Conservation (phyloP, 139 green algal genomes). For the Chlamydomonas eustigma region DNA sequence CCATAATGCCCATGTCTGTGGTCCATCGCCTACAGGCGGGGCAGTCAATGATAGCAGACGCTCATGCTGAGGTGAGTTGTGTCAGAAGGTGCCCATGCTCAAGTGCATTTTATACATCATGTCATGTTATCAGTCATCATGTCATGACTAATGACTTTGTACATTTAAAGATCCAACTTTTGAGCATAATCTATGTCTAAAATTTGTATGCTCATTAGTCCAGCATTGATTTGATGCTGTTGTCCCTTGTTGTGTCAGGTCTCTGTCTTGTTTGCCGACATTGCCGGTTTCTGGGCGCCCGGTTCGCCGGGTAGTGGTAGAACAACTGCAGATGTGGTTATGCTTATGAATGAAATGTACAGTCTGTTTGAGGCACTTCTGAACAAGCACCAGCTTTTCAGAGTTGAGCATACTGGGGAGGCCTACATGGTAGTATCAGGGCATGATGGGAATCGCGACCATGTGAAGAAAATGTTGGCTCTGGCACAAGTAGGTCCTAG, state of each 20-base stretch:
- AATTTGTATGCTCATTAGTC: too few species aligned
- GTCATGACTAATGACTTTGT: too few species aligned
- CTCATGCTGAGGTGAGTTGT: constrained; percentile 23
- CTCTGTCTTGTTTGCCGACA: constrained; percentile 42
- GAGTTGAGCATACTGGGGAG: constrained; percentile 43
- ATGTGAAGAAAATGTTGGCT: constrained; percentile 15
- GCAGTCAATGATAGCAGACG: constrained; percentile 39
- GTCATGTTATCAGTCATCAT: too few species aligned
- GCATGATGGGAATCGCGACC: constrained; percentile 23
- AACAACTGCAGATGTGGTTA: constrained; percentile 20
- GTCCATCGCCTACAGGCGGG: constrained; percentile 36
- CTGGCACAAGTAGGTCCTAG: constrained; percentile 22
- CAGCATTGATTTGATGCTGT: too few species aligned
- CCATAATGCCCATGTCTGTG: constrained; percentile 37
- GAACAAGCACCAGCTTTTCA: background rate
- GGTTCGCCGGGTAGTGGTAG: background rate
- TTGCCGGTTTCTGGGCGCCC: background rate
- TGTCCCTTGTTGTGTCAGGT: constrained; percentile 1
- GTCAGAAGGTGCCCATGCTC: background rate
- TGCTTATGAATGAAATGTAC: constrained; percentile 48
- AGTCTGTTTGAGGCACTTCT: constrained; percentile 40
- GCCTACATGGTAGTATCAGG: constrained; percentile 43
- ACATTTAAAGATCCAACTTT: too few species aligned
- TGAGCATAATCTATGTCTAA: too few species aligned
- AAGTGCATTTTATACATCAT: too few species aligned